phyloP scores from a whole-genome alignment of 2,329 filamentous ascomycete species.

The Sclerotinia sclerotiorum region DNA sequence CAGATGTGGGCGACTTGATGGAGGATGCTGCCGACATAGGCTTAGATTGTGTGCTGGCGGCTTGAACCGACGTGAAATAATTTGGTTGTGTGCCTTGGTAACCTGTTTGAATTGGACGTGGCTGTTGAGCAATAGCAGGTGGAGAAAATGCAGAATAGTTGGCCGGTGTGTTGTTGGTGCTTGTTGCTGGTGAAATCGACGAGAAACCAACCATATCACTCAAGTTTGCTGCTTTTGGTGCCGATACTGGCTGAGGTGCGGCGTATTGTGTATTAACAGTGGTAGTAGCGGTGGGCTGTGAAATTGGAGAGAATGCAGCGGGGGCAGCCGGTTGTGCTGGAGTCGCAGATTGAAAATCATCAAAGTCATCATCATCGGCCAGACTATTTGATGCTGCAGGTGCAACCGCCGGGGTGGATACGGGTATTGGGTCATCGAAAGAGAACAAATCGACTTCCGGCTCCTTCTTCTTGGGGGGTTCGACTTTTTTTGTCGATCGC shows the following conservation, averaged over 20 bases:
- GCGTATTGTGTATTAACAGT: slow-evolving; percentile 69
- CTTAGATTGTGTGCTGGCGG: slow-evolving; percentile 42
- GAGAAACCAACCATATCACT: slow-evolving; percentile 77
- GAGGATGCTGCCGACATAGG: slow-evolving; percentile 41
- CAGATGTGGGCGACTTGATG: slow-evolving; percentile 50
- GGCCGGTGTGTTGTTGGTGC: slow-evolving; percentile 53
- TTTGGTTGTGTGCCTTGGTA: slow-evolving; percentile 84
- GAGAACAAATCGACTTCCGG: slow-evolving; percentile 92
- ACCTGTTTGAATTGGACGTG: slow-evolving; percentile 52
- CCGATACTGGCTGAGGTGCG: slow-evolving; percentile 81
- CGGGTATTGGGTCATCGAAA: slow-evolving; percentile 72
- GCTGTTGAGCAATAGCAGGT: slow-evolving; percentile 47
- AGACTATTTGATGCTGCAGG: slow-evolving; percentile 46
- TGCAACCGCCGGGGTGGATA: slow-evolving; percentile 46
- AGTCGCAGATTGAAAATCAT: slow-evolving; percentile 91
- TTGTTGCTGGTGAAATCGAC: slow-evolving; percentile 73
- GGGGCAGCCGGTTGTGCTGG: slow-evolving; percentile 51
- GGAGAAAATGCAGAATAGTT: slow-evolving; percentile 65
- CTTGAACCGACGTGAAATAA: slow-evolving; percentile 85
- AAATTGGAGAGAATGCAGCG: slow-evolving; percentile 43
- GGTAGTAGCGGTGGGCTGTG: slow-evolving; percentile 50
- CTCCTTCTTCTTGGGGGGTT: slow-evolving; percentile 76
- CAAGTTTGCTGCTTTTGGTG: slow-evolving; percentile 74
- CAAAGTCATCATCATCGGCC: slow-evolving; percentile 78
- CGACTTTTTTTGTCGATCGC: slow-evolving; percentile 59